phyloP scores from a whole-genome alignment of 306 rosid species.

The Vicia sativa region DNA sequence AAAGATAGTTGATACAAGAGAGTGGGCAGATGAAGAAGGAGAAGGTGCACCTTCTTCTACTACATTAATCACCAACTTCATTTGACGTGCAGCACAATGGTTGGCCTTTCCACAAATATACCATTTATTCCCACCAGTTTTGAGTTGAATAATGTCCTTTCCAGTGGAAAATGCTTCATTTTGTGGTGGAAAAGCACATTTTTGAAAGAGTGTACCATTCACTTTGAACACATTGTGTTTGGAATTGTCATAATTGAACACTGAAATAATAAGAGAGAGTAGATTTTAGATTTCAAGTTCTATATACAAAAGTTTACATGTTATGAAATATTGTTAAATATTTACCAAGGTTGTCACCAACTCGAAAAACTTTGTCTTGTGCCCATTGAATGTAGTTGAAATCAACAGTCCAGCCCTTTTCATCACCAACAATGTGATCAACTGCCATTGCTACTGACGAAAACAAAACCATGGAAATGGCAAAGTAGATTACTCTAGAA shows the following conservation, averaged over 20 bases:
- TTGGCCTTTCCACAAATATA: not conserved
- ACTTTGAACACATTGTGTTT: constrained; percentile 11
- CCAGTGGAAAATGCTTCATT: constrained; percentile 4
- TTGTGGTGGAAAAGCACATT: not conserved
- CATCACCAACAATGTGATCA: constrained; percentile 2
- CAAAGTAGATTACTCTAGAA: not conserved
- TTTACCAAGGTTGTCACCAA: constrained; percentile 19
- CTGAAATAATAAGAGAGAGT: not conserved
- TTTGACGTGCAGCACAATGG: constrained; percentile 5
- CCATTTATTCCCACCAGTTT: not conserved
- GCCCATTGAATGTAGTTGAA: constrained; percentile 8
- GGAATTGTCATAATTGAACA: not conserved
- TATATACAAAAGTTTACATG: not conserved
- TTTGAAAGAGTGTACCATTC: not conserved
- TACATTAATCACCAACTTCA: constrained; percentile 1
- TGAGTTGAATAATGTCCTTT: not conserved
- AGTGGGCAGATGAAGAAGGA: not conserved
- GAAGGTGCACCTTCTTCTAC: not conserved
- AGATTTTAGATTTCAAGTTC: not conserved
- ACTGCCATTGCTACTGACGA: not conserved
- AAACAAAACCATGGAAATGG: not conserved
- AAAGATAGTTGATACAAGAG: not conserved
- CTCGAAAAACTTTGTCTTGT: constrained; percentile 5
- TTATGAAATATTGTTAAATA: not conserved
- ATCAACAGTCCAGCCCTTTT: constrained; percentile 10